These are phyloP conservation scores for Galerina sulciceps DNA, from an alignment of 768 basidiomycete genomes.

Conservation along the genomic window DNA sequence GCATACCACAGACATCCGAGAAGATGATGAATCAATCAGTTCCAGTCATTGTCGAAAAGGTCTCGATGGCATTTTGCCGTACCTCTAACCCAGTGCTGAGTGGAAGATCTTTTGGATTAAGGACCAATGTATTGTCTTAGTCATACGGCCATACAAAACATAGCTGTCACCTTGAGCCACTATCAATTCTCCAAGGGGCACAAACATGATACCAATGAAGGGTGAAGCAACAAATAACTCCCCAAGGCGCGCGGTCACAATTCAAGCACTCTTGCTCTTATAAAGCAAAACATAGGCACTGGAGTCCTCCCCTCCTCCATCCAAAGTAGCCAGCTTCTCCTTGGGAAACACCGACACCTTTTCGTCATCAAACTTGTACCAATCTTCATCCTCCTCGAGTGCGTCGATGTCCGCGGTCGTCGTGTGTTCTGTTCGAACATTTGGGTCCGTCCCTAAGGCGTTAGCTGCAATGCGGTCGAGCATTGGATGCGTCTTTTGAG, in stretches of 20 bases:
- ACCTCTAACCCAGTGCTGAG: too few relatives aligned
- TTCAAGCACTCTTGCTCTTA: conserved; percentile 52
- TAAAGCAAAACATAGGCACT: conserved; percentile 91
- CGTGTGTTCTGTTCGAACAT: conserved; percentile 15
- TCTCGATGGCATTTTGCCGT: too few relatives aligned
- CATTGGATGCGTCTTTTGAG: neutral
- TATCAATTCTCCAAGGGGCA: too few relatives aligned
- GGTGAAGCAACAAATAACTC: neutral
- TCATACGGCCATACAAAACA: too few relatives aligned
- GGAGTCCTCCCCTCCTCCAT: conserved; percentile 92
- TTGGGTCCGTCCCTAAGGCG: conserved; percentile 2
- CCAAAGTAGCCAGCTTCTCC: conserved; percentile 83
- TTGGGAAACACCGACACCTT: conserved; percentile 86
- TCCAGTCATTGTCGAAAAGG: too few relatives aligned
- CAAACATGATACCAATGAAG: neutral
- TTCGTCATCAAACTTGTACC: conserved; percentile 98
- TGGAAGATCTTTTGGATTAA: too few relatives aligned
- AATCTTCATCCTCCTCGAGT: conserved; percentile 72
- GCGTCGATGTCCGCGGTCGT: conserved; percentile 40
- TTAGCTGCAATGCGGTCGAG: neutral
- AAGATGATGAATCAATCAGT: too few relatives aligned
- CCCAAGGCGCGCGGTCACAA: neutral
- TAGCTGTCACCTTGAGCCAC: neutral
- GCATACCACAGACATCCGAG: too few relatives aligned
- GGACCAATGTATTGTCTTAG: too few relatives aligned